Evolutionary conservation across 164 flowering plant genomes (phyloP), one percentile per base, ranked within the genome.

Genomic region (Umbellularia californica): DNA sequence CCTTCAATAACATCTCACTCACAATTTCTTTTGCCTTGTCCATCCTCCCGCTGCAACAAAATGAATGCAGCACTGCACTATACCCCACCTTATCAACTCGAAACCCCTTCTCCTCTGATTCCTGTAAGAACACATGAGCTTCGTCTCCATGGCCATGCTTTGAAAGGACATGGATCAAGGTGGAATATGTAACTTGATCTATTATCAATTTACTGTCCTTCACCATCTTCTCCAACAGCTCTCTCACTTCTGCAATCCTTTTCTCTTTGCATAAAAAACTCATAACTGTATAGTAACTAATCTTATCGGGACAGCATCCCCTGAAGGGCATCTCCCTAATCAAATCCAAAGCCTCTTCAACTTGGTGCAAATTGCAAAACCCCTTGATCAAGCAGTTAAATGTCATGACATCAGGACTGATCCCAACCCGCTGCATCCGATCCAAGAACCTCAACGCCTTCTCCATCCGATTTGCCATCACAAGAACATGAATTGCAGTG

Each of bases 311-410:
- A 23, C 76, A 71, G 76, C 95, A 93, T 3, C 94, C 95, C 70
- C 80, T 91, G 2, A 50, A 51, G 28, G 86, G 85, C 97, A 95
- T 95, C 82, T 87, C 85, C 35, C 72, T 82, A 27, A 95, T 84
- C 82, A 93, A 72, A 62, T 84, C 85, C 72, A 90, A 28, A 5
- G 97, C 98, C 71, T 90, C 91, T 58, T 90, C 88, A 51, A 89
- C 77, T 22, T 81, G 87, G 77, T 88, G 83, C 68, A 78, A 51
- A 71, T 87, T 83, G 76, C 98, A 95, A 74, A 84, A 88, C 3
- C 99, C 99, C 81, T 90, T 95, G 70, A 95, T 92, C 85, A 95
- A 82, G 74, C 93, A 85, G 70, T 95, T 95, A 82, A 88, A 95
- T 13, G 92, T 89, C 50, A 89, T 80, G 51, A 92, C 94, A 86